Conservation (phyloP, 1,284 basidiomycete genomes). For the Trichosporon sp. region DNA sequence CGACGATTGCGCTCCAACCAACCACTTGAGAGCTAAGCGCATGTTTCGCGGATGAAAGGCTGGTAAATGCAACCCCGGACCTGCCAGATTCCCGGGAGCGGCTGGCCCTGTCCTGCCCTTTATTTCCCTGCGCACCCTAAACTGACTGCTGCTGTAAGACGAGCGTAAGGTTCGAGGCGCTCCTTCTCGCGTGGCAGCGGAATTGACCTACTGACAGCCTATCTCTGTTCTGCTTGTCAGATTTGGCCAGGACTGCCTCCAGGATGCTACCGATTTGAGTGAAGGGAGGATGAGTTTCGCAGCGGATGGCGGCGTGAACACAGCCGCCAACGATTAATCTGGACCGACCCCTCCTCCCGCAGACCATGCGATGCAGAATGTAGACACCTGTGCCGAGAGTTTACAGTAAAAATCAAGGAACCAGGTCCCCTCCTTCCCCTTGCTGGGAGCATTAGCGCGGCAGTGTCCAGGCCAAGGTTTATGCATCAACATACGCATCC, state of each 20-base stretch:
- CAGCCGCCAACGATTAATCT: too few relatives aligned
- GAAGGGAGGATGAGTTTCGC: not conserved
- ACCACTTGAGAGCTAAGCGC: not conserved
- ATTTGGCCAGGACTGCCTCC: not conserved
- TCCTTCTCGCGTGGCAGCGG: not conserved
- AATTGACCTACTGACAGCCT: not conserved
- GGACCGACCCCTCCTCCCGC: not conserved
- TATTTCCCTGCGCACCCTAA: not conserved
- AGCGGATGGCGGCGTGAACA: not conserved
- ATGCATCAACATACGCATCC: conserved; percentile 13
- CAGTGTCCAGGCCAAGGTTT: not conserved
- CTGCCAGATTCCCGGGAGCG: conserved; percentile 9
- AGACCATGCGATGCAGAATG: not conserved
- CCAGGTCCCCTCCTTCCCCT: not conserved
- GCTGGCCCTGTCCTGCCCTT: not conserved
- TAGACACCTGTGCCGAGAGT: not conserved
- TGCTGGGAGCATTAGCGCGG: not conserved
- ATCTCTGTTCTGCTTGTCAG: not conserved
- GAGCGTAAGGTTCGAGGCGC: conserved; percentile 8
- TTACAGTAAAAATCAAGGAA: conserved; percentile 19
- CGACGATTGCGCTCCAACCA: not conserved
- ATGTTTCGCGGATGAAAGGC: not conserved
- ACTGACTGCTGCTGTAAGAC: not conserved
- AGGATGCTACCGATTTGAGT: not conserved
- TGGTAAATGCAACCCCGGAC: not conserved